Evolutionary conservation across 306 rosid genomes (phyloP).

Genomic region (Adenanthera pavonina): DNA sequence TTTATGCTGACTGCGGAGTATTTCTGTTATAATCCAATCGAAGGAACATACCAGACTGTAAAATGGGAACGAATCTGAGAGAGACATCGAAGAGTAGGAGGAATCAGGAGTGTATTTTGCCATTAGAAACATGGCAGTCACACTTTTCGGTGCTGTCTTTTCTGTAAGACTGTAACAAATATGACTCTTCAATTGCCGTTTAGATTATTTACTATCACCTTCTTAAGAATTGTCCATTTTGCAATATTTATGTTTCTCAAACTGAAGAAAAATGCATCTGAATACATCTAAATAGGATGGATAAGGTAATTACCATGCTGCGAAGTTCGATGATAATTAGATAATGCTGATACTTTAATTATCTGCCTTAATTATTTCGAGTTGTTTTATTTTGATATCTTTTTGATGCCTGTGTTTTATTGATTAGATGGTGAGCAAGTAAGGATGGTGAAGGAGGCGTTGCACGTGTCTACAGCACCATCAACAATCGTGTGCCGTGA

Average conservation of each 20-base stretch:
- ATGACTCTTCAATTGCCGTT: constrained; percentile 79
- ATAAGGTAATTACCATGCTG: constrained; percentile 11
- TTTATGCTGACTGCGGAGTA: not conserved
- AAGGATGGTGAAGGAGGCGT: constrained; percentile 68
- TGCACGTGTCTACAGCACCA: constrained; percentile 79
- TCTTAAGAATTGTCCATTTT: constrained; percentile 88
- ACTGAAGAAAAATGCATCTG: constrained; percentile 52
- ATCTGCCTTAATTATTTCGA: not conserved
- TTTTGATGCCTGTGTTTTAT: not conserved
- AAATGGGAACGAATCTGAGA: not conserved
- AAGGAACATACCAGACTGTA: not conserved
- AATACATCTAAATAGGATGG: constrained; percentile 18
- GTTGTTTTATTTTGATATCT: not conserved
- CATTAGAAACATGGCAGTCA: constrained; percentile 85
- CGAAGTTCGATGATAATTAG: constrained; percentile 7
- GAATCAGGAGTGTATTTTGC: constrained; percentile 43
- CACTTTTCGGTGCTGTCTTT: constrained; percentile 67
- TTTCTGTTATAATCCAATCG: not conserved
- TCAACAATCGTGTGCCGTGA: constrained; percentile 71
- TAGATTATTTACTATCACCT: constrained; percentile 63
- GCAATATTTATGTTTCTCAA: constrained; percentile 74
- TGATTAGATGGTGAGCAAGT: constrained; percentile 66
- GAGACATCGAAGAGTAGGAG: not conserved
- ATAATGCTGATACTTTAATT: constrained; percentile 2
- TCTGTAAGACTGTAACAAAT: constrained; percentile 69